A percentile compares a stretch with the other conserved stretches of the same genome.
phyloP scores from a whole-genome alignment of 2,329 filamentous ascomycete species.

The Volutella citrinella region DNA sequence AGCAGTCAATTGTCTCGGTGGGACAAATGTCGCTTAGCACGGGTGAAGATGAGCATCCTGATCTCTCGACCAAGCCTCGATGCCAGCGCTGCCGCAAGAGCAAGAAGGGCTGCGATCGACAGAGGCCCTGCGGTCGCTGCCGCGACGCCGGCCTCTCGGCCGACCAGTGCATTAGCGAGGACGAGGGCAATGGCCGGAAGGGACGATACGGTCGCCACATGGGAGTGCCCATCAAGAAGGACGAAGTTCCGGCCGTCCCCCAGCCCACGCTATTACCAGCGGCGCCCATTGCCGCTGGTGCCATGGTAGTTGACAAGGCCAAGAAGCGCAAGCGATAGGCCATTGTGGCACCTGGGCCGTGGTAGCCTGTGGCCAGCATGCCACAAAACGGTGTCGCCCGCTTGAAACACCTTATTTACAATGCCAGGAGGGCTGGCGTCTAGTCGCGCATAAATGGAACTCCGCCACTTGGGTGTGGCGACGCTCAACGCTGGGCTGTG shows the following conservation, averaged over 20 bases:
- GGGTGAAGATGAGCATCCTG: constrained; percentile 84
- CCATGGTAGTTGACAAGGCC: constrained; percentile 46
- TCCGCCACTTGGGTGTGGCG: too few relatives aligned
- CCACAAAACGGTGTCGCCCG: too few relatives aligned
- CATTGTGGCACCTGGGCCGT: not conserved
- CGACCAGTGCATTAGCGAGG: constrained; percentile 94
- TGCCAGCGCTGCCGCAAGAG: constrained; percentile 99
- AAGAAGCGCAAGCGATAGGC: constrained; percentile 61
- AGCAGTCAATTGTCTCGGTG: constrained; percentile 67
- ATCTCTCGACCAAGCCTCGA: constrained; percentile 90
- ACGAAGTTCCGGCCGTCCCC: constrained; percentile 42
- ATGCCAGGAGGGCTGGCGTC: too few relatives aligned
- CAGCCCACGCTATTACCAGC: constrained; percentile 41
- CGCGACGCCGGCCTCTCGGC: constrained; percentile 91
- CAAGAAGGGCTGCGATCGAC: constrained; percentile 98
- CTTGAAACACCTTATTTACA: constrained; percentile 15
- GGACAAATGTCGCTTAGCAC: constrained; percentile 45
- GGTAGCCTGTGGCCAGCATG: too few relatives aligned
- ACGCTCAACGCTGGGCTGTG: too few relatives aligned
- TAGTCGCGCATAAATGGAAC: too few relatives aligned
- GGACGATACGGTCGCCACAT: constrained; percentile 79
- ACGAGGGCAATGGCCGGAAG: constrained; percentile 95
- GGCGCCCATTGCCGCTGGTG: constrained; percentile 40
- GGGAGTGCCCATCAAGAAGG: constrained; percentile 62
- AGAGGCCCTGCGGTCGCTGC: constrained; percentile 91